Percentiles rank a stretch among this genome's conserved stretches.
These are phyloP conservation scores for Tricholoma bakamatsutake DNA, from an alignment of 768 basidiomycete species.

Conservation along the genomic window DNA sequence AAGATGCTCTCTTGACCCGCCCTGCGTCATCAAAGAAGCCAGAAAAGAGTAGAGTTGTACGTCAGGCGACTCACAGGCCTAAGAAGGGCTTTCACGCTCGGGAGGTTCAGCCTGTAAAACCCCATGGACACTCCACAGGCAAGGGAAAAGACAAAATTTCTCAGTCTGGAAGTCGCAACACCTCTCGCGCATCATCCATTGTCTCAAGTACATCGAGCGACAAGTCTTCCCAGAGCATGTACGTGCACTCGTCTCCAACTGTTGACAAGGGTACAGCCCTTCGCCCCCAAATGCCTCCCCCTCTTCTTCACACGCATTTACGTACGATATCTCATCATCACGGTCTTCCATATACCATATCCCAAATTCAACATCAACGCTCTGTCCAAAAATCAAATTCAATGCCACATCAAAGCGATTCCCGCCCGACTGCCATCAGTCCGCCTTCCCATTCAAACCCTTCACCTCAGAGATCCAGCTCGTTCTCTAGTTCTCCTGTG, in stretches of 20 bases:
- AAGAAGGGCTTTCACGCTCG: neutral
- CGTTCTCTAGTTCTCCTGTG: conserved; percentile 38
- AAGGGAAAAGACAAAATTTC: conserved; percentile 33
- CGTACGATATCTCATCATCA: conserved; percentile 26
- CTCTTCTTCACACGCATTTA: conserved; percentile 16
- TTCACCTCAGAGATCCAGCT: conserved; percentile 15
- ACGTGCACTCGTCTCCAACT: conserved; percentile 25
- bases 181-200: conserved; percentile 49
- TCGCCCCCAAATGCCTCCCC: conserved; percentile 13
- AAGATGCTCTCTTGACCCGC: neutral
- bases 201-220: conserved; percentile 30
- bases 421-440: conserved; percentile 9
- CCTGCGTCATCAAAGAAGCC: conserved; percentile 4
- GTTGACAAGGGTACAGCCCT: conserved; percentile 19
- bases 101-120: neutral
- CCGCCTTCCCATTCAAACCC: conserved; percentile 12
- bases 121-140: conserved; percentile 1
- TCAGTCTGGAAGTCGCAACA: conserved; percentile 18
- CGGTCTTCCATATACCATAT: conserved; percentile 27
- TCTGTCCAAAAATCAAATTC: conserved; percentile 10
- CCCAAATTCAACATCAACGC: conserved; percentile 14
- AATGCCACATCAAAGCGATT: conserved; percentile 8
- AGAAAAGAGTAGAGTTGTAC: conserved; percentile 5
- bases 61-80: neutral
- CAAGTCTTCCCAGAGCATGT: conserved; percentile 11